Evolutionary conservation across 768 basidiomycete species (phyloP).

Genomic region (Suillus clintonianus): DNA sequence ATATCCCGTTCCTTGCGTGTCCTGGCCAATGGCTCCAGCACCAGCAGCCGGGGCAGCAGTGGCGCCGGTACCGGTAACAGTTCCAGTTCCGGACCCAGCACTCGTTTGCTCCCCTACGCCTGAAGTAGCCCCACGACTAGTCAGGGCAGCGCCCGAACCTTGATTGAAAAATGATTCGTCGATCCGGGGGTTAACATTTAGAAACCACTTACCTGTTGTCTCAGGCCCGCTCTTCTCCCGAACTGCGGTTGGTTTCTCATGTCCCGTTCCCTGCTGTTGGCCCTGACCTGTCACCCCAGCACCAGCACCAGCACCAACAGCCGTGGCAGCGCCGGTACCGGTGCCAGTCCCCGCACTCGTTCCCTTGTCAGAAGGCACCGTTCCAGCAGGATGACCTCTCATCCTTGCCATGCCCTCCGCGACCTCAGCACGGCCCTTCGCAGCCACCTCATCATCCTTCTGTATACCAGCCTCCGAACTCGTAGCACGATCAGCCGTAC

Average conservation of each 20-base stretch:
- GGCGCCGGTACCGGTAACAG: not conserved
- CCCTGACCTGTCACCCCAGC: not conserved
- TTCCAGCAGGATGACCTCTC: conserved; percentile 12
- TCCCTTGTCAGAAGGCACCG: not conserved
- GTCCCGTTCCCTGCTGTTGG: not conserved
- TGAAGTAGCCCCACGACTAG: not conserved
- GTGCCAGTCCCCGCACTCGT: not conserved
- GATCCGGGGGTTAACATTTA: too few relatives aligned
- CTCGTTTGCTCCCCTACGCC: too few relatives aligned
- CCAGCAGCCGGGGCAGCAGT: not conserved
- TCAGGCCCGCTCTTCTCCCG: not conserved
- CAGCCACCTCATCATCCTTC: conserved; percentile 37
- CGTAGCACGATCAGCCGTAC: conserved; percentile 38
- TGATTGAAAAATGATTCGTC: not conserved
- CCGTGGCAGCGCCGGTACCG: not conserved
- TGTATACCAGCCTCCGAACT: conserved; percentile 22
- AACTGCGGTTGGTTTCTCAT: not conserved
- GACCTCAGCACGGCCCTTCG: conserved; percentile 41
- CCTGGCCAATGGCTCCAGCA: not conserved
- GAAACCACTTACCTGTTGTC: not conserved
- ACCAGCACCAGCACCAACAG: not conserved
- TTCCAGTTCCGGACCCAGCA: not conserved
- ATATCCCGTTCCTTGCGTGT: not conserved
- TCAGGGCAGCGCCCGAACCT: not conserved
- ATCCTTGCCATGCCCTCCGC: conserved; percentile 39